These are phyloP conservation scores for Clathrus columnatus DNA, from an alignment of 768 basidiomycete species.

Conservation along the genomic window DNA sequence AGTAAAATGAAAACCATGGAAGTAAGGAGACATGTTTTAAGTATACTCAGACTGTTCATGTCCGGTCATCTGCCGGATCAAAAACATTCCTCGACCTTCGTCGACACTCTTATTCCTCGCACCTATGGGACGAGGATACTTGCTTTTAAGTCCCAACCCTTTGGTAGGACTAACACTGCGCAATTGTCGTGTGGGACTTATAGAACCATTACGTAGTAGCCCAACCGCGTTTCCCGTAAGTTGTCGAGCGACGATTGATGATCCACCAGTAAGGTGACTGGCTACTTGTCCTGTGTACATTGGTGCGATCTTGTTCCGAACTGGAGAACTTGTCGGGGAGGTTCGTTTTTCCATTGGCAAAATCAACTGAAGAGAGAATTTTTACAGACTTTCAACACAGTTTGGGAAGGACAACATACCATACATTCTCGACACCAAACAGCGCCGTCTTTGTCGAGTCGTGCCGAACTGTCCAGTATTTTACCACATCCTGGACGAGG, in stretches of 20 bases:
- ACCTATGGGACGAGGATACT: constrained; percentile 59
- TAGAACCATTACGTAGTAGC: constrained; percentile 60
- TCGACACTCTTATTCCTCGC: constrained; percentile 57
- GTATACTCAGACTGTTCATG: constrained; percentile 13
- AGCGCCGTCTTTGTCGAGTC: constrained; percentile 54
- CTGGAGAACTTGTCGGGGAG: constrained; percentile 46
- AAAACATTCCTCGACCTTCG: constrained; percentile 65
- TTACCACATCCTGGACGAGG: constrained; percentile 70
- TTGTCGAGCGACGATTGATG: constrained; percentile 23
- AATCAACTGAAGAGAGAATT: constrained; percentile 36
- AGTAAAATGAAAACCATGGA: too few relatives aligned
- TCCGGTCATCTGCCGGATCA: constrained; percentile 75
- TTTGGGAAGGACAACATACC: constrained; percentile 34
- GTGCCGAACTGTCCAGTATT: constrained; percentile 74
- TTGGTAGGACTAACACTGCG: constrained; percentile 57
- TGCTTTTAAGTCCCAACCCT: constrained; percentile 33
- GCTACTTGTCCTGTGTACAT: constrained; percentile 31
- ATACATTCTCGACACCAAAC: constrained; percentile 83
- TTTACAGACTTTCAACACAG: constrained; percentile 10
- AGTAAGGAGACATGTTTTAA: not conserved
- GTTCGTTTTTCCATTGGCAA: constrained; percentile 34
- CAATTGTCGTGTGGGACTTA: constrained; percentile 61
- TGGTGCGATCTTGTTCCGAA: constrained; percentile 38
- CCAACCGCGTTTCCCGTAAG: constrained; percentile 27
- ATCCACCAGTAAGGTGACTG: constrained; percentile 27